Evolutionary conservation across 768 basidiomycete species (phyloP).

Genomic region (Mycena vulgaris): DNA sequence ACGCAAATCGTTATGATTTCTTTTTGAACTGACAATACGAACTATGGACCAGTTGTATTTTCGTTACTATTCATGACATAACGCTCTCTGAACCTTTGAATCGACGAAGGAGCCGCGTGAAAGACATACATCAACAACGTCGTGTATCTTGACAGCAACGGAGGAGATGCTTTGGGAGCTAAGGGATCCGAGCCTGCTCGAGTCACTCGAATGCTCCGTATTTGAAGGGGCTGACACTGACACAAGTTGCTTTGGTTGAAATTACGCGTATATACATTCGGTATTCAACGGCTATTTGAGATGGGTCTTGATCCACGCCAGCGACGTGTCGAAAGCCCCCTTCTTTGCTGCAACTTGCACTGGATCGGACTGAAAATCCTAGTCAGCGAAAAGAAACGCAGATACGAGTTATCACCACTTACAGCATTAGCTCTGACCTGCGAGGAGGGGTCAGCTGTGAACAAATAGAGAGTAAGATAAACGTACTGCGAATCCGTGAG

Average conservation of each 20-base stretch:
- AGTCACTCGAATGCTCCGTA: too few species aligned
- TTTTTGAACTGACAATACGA: constrained; percentile 41
- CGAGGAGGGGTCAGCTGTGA: background rate
- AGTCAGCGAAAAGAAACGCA: background rate
- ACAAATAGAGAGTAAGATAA: background rate
- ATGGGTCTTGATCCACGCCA: constrained; percentile 34
- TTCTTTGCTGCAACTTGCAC: constrained; percentile 38
- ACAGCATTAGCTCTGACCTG: constrained; percentile 40
- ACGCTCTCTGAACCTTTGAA: background rate
- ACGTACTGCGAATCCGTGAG: constrained; percentile 39
- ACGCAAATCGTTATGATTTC: constrained; percentile 63
- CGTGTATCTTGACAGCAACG: too few species aligned
- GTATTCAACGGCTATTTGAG: constrained; percentile 15
- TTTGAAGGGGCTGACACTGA: too few species aligned
- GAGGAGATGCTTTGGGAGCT: too few species aligned
- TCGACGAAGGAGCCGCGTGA: too few species aligned
- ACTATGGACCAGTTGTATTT: background rate
- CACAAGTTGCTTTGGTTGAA: too few species aligned
- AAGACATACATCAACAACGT: too few species aligned
- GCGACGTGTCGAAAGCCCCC: constrained; percentile 36
- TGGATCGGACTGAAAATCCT: constrained; percentile 27
- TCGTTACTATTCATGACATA: background rate
- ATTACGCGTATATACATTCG: background rate
- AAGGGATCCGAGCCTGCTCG: too few species aligned
- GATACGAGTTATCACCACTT: background rate